phyloP scores from a whole-genome alignment of 352 stramenopile genomes.

The Elongisporangium undulatum region DNA sequence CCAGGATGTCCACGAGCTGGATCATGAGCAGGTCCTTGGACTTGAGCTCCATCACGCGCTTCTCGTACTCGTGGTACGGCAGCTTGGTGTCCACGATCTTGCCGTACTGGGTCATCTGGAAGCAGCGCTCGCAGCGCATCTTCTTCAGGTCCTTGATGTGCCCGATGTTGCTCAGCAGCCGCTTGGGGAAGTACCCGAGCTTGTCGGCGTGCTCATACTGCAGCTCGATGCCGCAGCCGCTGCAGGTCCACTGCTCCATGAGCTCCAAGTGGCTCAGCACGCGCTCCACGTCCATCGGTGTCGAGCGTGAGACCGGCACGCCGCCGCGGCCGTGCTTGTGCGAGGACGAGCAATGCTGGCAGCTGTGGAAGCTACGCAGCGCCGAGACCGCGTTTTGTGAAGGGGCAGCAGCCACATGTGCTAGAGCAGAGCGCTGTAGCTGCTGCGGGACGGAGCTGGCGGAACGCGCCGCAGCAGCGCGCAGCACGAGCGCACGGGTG shows the following conservation, averaged over 20 bases:
- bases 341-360: background rate
- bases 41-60: conserved; percentile 80
- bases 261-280: conserved; percentile 69
- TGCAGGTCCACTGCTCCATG: conserved; percentile 84
- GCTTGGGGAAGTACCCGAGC: conserved; percentile 67
- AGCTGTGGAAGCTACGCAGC: background rate
- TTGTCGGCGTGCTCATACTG: conserved; percentile 58
- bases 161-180: conserved; percentile 55
- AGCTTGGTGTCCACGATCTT: conserved; percentile 84
- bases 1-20: conserved; percentile 90
- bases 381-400: background rate
- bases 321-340: background rate
- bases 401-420: background rate
- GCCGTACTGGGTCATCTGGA: conserved; percentile 84
- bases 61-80: conserved; percentile 85
- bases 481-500: background rate
- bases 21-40: conserved; percentile 89
- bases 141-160: conserved; percentile 72
- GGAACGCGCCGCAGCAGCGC: background rate
- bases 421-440: background rate
- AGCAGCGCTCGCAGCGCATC: conserved; percentile 83
- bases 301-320: conserved; percentile 2
- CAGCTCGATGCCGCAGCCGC: conserved; percentile 75
- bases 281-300: conserved; percentile 42
- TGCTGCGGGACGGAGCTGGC: background rate